Evolutionary conservation across 768 basidiomycete genomes (phyloP).

Genomic region (Kwoniella dendrophila): DNA sequence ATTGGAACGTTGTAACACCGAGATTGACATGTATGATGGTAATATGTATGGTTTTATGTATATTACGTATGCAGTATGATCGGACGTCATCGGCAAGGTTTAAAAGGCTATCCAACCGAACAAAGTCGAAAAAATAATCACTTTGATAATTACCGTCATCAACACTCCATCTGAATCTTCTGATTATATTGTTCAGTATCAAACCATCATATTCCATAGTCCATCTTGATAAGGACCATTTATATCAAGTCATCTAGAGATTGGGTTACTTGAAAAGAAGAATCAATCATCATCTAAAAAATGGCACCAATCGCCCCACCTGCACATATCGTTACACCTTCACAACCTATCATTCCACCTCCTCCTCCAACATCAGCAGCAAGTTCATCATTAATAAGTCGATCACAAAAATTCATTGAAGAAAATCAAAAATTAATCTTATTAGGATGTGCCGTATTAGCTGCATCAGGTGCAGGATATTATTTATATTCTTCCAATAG

Average conservation of each 20-base stretch:
- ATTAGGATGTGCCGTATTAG: conserved; percentile 68
- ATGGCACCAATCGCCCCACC: conserved; percentile 31
- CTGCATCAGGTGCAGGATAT: conserved; percentile 75
- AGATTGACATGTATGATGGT: not conserved
- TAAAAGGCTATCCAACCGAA: not conserved
- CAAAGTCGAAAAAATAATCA: not conserved
- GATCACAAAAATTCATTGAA: conserved; percentile 49
- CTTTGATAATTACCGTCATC: not conserved
- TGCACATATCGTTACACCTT: conserved; percentile 13
- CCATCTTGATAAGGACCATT: not conserved
- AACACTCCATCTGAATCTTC: not conserved
- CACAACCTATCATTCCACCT: not conserved
- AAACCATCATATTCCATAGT: not conserved
- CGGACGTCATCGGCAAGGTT: conserved; percentile 12
- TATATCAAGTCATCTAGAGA: no score
- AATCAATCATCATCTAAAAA: not conserved
- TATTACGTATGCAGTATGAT: not conserved
- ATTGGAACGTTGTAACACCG: conserved; percentile 21
- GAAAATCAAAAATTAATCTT: conserved; percentile 79
- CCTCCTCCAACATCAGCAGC: conserved; percentile 18
- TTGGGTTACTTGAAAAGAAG: not conserved
- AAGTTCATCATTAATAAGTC: conserved; percentile 26
- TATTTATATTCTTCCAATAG: conserved; percentile 59
- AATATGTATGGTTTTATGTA: not conserved
- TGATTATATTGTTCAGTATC: no score